Percentiles rank a stretch among this genome's conserved stretches.
Conservation (phyloP, 2,329 filamentous ascomycete genomes). For the Paracoccidioides lutzii region DNA sequence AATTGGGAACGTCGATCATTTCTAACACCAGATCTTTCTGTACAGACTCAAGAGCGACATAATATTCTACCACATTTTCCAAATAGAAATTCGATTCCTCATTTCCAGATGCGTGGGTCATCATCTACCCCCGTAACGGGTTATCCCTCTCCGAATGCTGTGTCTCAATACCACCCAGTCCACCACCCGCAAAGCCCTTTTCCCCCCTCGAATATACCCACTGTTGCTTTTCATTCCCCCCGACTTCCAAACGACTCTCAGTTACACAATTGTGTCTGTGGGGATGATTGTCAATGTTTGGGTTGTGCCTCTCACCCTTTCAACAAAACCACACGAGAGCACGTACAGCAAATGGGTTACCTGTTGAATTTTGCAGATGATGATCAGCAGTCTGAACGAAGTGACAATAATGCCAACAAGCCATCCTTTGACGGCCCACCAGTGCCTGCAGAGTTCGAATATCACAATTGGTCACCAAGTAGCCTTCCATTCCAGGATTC, state of each 20-base stretch:
- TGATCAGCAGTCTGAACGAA: slow-evolving; percentile 13
- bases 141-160: slow-evolving; percentile 1
- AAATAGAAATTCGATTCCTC: not conserved
- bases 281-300: slow-evolving; percentile 34
- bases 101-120: not conserved
- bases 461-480: slow-evolving; percentile 10
- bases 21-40: not conserved
- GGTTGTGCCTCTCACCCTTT: slow-evolving; percentile 36
- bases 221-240: not conserved
- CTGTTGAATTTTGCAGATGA: slow-evolving; percentile 26
- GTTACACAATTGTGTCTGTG: slow-evolving; percentile 25
- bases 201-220: not conserved
- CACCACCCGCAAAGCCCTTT: not conserved
- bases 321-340: slow-evolving; percentile 33
- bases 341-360: slow-evolving; percentile 35
- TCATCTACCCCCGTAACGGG: slow-evolving; percentile 1
- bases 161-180: not conserved
- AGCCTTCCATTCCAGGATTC: not conserved
- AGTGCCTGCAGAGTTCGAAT: slow-evolving; percentile 11
- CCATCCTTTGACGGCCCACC: slow-evolving; percentile 13
- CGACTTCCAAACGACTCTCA: not conserved
- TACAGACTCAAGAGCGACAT: not conserved
- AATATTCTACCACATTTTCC: not conserved
- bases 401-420: slow-evolving; percentile 12
- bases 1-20: not conserved